phyloP scores from a whole-genome alignment of 345 rosid genomes.

The Melastoma malabathricum region DNA sequence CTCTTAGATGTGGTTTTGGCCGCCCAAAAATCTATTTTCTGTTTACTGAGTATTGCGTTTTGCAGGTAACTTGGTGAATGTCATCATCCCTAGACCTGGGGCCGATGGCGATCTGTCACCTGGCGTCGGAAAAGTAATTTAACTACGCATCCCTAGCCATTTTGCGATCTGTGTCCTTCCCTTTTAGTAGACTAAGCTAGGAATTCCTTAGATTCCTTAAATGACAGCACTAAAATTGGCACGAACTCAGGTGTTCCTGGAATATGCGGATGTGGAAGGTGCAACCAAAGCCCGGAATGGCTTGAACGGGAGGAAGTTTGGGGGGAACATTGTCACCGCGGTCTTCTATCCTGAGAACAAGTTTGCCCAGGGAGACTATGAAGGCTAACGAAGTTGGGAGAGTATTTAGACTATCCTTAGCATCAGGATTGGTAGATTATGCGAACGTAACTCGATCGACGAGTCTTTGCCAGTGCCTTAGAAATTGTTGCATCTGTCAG shows the following conservation, averaged over 20 bases:
- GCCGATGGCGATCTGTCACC: slow-evolving; percentile 39
- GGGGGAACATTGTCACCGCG: slow-evolving; percentile 68
- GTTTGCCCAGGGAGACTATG: slow-evolving; percentile 64
- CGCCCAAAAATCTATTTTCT: slow-evolving; percentile 11
- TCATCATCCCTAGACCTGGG: slow-evolving; percentile 75
- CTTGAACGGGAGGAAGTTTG: slow-evolving; percentile 79
- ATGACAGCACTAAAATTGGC: too few relatives aligned
- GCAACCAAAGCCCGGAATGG: slow-evolving; percentile 47
- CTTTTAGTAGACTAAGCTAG: too few relatives aligned
- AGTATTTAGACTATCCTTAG: too few relatives aligned
- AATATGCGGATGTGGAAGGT: slow-evolving; percentile 61
- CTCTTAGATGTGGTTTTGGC: slow-evolving; percentile 8
- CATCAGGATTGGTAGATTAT: too few relatives aligned
- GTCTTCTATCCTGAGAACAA: slow-evolving; percentile 58
- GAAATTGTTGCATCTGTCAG: too few relatives aligned
- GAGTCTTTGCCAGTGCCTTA: too few relatives aligned
- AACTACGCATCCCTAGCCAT: not conserved
- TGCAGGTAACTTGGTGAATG: slow-evolving; percentile 82
- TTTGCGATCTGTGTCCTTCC: too few relatives aligned
- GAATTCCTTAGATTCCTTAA: too few relatives aligned
- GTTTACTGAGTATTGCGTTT: slow-evolving; percentile 24
- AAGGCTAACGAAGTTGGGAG: slow-evolving; percentile 19
- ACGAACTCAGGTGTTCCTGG: slow-evolving; percentile 55
- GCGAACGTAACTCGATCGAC: too few relatives aligned
- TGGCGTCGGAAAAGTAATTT: slow-evolving; percentile 59